phyloP scores from a whole-genome alignment of 2,329 filamentous ascomycete genomes.

The Calonectria fujianensis region DNA sequence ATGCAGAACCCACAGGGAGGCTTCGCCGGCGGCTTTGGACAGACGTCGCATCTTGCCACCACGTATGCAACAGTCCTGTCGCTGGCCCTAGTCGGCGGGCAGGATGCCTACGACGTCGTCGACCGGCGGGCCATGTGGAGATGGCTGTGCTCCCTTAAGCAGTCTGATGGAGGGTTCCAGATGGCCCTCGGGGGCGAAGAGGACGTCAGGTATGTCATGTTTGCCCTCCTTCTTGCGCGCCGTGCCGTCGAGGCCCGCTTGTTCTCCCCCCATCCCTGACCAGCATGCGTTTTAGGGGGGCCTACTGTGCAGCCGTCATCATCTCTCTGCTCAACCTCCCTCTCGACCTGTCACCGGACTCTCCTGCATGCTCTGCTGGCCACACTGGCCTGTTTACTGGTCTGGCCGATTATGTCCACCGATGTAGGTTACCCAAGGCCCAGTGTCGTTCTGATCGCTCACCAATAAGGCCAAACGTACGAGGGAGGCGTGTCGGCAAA shows the following conservation, averaged over 20 bases:
- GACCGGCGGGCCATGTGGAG: conserved; percentile 92
- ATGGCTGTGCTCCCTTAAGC: conserved; percentile 91
- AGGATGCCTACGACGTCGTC: conserved; percentile 83
- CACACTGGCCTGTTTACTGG: conserved; percentile 80
- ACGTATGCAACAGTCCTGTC: conserved; percentile 90
- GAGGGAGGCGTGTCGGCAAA: conserved; percentile 94
- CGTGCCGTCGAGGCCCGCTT: conserved; percentile 42
- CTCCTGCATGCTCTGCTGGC: conserved; percentile 79
- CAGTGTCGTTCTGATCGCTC: conserved; percentile 47
- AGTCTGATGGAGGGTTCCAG: conserved; percentile 90
- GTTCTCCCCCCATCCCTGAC: conserved; percentile 44
- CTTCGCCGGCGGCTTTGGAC: conserved; percentile 95
- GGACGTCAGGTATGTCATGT: conserved; percentile 83
- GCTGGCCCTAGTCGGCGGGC: conserved; percentile 85
- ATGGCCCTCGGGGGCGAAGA: conserved; percentile 92
- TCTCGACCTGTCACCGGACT: conserved; percentile 83
- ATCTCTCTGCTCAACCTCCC: conserved; percentile 90
- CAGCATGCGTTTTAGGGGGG: conserved; percentile 75
- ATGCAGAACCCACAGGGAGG: conserved; percentile 90
- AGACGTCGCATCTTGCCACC: conserved; percentile 90
- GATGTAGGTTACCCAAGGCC: conserved; percentile 76
- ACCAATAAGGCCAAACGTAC: conserved; percentile 85
- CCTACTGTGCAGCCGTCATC: conserved; percentile 92
- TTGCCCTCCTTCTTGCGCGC: conserved; percentile 33
- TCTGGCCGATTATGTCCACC: conserved; percentile 86